These are phyloP conservation scores for Tuber borchii DNA, from an alignment of 495 filamentous ascomycete genomes.

Conservation along the genomic window DNA sequence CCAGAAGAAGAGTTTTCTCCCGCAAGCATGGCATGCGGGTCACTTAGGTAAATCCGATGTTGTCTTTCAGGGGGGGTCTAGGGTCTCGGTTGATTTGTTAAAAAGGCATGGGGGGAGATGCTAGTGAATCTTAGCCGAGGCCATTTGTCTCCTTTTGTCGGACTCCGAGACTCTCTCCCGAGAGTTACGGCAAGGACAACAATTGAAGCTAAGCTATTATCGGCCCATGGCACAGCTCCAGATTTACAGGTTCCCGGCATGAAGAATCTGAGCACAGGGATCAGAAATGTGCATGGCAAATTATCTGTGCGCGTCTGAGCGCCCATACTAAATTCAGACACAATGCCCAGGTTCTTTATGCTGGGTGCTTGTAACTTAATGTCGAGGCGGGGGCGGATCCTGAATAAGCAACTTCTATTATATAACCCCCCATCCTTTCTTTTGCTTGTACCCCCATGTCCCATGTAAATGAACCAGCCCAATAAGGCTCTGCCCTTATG, in stretches of 20 bases:
- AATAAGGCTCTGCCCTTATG: neutral
- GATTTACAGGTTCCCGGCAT: neutral
- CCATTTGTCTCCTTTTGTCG: neutral
- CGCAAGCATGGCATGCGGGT: conserved; percentile 1
- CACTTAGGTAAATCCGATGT: neutral
- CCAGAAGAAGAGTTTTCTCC: neutral
- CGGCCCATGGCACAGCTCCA: neutral
- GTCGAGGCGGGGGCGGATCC: neutral
- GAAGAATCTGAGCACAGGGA: no score
- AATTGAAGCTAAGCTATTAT: neutral
- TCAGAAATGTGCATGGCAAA: no score
- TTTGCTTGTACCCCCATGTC: neutral
- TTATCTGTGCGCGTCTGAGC: no score
- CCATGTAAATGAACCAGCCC: neutral
- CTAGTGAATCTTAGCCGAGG: neutral
- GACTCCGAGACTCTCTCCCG: neutral
- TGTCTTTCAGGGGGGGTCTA: conserved; percentile 1
- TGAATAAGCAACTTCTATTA: neutral
- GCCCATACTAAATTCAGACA: no score
- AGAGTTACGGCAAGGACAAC: neutral
- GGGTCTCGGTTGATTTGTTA: neutral
- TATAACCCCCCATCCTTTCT: neutral
- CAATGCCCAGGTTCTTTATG: no score
- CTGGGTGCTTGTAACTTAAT: neutral
- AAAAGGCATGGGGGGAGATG: neutral